A percentile compares a stretch with the other conserved stretches of the same genome.
Conservation (phyloP, 2,329 filamentous ascomycete species). For the Penicillium griseofulvum region DNA sequence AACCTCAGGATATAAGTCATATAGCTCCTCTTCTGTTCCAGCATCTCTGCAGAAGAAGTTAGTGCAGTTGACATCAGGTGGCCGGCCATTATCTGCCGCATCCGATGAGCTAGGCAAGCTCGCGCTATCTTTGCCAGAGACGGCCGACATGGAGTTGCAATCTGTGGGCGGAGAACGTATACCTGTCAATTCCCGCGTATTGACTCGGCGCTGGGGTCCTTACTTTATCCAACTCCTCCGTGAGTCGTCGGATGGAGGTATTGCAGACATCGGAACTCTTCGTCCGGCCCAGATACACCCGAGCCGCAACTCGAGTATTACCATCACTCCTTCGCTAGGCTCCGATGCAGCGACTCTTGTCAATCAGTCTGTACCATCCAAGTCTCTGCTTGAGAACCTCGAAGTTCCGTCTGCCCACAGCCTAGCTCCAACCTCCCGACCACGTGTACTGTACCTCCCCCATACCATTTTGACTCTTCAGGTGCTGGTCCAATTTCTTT, state of each 20-base stretch:
- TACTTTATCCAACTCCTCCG: conserved; percentile 91
- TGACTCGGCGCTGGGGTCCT: conserved; percentile 86
- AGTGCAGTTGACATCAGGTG: conserved; percentile 63
- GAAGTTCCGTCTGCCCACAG: conserved; percentile 54
- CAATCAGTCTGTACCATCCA: conserved; percentile 30
- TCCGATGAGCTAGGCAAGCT: conserved; percentile 84
- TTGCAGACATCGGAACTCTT: conserved; percentile 69
- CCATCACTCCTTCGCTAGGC: conserved; percentile 66
- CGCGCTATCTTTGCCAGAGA: conserved; percentile 74
- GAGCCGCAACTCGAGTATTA: conserved; percentile 76
- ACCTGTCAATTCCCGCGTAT: conserved; percentile 85
- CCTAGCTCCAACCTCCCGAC: conserved; percentile 62
- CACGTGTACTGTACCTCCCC: conserved; percentile 85
- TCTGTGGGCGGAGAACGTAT: conserved; percentile 88
- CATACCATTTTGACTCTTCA: conserved; percentile 89
- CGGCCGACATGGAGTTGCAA: conserved; percentile 95
- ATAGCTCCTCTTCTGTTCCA: conserved; percentile 68
- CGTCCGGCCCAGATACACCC: conserved; percentile 61
- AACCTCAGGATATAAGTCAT: conserved; percentile 79
- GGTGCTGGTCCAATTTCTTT: conserved; percentile 86
- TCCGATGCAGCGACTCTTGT: conserved; percentile 44
- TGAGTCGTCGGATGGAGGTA: conserved; percentile 72
- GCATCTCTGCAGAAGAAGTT: conserved; percentile 52
- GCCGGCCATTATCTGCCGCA: conserved; percentile 70
- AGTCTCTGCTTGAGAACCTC: conserved; percentile 42